Evolutionary conservation across 192 early-diverging fungal genomes (phyloP).

Genomic region (Coemansia sp.): DNA sequence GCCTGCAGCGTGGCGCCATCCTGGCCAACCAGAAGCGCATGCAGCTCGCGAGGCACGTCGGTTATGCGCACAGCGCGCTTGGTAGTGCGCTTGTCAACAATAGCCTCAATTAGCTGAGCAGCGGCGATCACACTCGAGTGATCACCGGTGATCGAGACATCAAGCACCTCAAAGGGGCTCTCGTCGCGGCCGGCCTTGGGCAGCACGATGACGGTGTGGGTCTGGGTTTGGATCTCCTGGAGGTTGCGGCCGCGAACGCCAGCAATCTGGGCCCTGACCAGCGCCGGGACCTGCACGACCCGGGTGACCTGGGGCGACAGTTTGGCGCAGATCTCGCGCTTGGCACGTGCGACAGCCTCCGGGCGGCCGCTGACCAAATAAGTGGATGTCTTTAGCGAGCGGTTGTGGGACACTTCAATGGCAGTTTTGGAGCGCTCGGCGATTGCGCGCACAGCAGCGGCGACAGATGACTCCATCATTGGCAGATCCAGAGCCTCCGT

Average conservation of each 20-base stretch:
- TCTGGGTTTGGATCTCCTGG: conserved; percentile 70
- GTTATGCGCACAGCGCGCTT: conserved; percentile 67
- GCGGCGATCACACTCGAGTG: conserved; percentile 77
- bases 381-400: conserved; percentile 68
- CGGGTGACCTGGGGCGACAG: conserved; percentile 68
- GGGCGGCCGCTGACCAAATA: conserved; percentile 81
- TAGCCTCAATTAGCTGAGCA: conserved; percentile 77
- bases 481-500: conserved; percentile 60
- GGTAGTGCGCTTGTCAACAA: conserved; percentile 76
- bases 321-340: conserved; percentile 72
- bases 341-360: conserved; percentile 76
- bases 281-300: conserved; percentile 69
- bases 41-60: conserved; percentile 67
- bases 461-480: conserved; percentile 44
- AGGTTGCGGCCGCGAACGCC: conserved; percentile 82
- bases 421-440: conserved; percentile 68
- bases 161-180: conserved; percentile 57
- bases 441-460: conserved; percentile 62
- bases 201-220: conserved; percentile 73
- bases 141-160: conserved; percentile 82
- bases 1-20: conserved; percentile 60
- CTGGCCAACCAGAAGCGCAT: conserved; percentile 83
- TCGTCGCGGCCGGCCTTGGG: conserved; percentile 56
- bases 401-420: conserved; percentile 83
- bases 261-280: conserved; percentile 77